Conservation (phyloP, 1,284 basidiomycete genomes). For the Gymnopus androsaceus region DNA sequence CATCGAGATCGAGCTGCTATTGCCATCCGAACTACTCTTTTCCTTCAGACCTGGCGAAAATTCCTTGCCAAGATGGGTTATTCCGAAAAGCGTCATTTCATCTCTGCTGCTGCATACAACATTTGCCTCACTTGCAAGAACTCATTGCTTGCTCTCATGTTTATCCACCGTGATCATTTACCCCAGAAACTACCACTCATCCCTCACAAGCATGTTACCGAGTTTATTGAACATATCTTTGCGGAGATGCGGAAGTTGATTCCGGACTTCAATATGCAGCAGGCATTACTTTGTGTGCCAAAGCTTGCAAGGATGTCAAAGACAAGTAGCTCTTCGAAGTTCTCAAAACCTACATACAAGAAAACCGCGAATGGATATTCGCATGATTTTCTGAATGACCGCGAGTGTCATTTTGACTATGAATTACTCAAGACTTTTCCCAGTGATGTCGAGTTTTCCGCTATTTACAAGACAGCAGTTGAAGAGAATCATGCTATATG, state of each 20-base stretch:
- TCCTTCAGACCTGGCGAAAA: constrained; percentile 3
- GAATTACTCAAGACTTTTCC: not conserved
- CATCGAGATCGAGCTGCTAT: constrained; percentile 5
- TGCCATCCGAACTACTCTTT: not conserved
- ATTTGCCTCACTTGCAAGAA: not conserved
- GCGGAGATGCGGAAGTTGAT: constrained; percentile 3
- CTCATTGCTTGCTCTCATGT: not conserved
- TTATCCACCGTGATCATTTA: constrained; percentile 14
- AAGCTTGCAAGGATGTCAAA: constrained; percentile 1
- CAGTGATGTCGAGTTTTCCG: not conserved
- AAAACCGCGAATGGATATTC: not conserved
- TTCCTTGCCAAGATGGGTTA: constrained; percentile 5
- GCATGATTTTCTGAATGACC: not conserved
- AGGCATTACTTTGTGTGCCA: constrained; percentile 1
- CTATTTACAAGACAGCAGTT: not conserved
- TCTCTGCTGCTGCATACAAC: not conserved
- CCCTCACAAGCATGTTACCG: constrained; percentile 8
- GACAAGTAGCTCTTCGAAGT: not conserved
- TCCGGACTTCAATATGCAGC: constrained; percentile 5
- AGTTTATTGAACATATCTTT: constrained; percentile 5
- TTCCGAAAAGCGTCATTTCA: not conserved
- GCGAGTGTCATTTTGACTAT: not conserved
- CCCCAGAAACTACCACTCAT: not conserved
- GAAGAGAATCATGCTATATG: no score
- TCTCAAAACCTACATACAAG: not conserved